phyloP scores from a whole-genome alignment of 768 basidiomycete genomes.

The Mycena latifolia region DNA sequence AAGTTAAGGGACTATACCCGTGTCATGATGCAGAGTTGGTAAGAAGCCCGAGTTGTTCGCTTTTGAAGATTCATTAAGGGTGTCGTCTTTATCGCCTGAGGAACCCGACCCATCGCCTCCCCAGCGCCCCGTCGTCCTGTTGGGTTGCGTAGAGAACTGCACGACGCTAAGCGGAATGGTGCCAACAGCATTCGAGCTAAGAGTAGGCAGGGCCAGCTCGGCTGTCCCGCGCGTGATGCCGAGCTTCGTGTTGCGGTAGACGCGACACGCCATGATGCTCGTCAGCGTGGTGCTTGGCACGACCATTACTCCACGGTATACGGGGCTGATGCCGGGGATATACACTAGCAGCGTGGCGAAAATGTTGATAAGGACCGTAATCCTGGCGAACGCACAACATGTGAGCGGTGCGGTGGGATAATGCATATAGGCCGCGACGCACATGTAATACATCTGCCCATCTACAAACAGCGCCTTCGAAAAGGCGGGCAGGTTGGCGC shows the following conservation, averaged over 20 bases:
- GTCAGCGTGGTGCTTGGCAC: slow-evolving; percentile 25
- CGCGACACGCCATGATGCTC: slow-evolving; percentile 30
- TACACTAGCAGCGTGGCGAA: slow-evolving; percentile 8
- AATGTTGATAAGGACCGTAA: slow-evolving; percentile 7
- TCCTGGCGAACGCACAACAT: background rate
- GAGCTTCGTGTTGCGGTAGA: slow-evolving; percentile 27
- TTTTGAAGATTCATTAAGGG: no score
- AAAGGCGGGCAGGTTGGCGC: slow-evolving; percentile 43
- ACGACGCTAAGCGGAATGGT: slow-evolving; percentile 2
- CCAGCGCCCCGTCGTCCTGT: background rate
- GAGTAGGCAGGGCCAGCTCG: slow-evolving; percentile 10
- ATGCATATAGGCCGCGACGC: background rate
- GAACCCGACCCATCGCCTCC: background rate
- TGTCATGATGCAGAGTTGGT: background rate
- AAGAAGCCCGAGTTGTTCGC: background rate
- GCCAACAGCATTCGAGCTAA: background rate
- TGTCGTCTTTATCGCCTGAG: background rate
- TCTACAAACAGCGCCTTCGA: slow-evolving; percentile 44
- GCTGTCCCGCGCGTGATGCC: background rate
- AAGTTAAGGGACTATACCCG: background rate
- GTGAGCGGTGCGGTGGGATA: background rate
- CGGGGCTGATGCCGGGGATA: background rate
- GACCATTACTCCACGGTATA: slow-evolving; percentile 11
- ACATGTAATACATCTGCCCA: slow-evolving; percentile 50
- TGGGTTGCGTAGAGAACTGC: background rate